These are phyloP conservation scores for Cordia subcordata DNA, from an alignment of 257 asterid genomes.

Conservation along the genomic window DNA sequence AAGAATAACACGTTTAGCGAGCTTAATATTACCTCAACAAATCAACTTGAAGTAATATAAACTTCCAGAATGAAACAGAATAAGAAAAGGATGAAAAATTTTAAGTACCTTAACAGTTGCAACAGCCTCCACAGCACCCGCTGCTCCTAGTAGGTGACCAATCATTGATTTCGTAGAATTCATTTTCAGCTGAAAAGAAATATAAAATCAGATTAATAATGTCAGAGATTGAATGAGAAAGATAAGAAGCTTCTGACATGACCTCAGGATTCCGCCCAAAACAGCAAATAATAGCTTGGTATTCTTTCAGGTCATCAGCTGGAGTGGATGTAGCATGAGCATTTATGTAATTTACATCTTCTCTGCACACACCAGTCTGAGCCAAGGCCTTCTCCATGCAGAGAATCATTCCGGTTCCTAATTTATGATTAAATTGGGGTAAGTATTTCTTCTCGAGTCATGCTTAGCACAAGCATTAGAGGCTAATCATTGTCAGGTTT, in stretches of 20 bases:
- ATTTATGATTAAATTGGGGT: neutral
- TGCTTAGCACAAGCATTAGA: too few relatives aligned
- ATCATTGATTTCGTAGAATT: constrained; percentile 48
- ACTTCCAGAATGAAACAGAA: too few relatives aligned
- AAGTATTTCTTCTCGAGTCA: too few relatives aligned
- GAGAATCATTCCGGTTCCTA: constrained; percentile 31
- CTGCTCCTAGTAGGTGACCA: constrained; percentile 48
- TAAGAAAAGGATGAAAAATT: too few relatives aligned
- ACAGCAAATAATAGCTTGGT: constrained; percentile 30
- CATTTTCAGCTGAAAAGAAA: constrained; percentile 27
- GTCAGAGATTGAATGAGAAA: neutral
- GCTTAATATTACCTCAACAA: neutral
- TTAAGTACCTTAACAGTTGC: constrained; percentile 39
- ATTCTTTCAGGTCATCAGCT: constrained; percentile 34
- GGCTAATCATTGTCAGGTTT: too few relatives aligned
- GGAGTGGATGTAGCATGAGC: constrained; percentile 48
- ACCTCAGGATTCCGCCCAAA: constrained; percentile 40
- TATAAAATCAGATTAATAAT: neutral
- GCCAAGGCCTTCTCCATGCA: constrained; percentile 42
- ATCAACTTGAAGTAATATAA: neutral
- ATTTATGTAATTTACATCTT: constrained; percentile 41
- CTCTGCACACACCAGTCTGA: constrained; percentile 32
- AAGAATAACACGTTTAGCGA: too few relatives aligned
- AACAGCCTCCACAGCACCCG: constrained; percentile 52
- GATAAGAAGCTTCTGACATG: neutral